These are phyloP conservation scores for Ganoderma resinaceum DNA, from an alignment of 1,284 basidiomycete genomes.

Conservation along the genomic window DNA sequence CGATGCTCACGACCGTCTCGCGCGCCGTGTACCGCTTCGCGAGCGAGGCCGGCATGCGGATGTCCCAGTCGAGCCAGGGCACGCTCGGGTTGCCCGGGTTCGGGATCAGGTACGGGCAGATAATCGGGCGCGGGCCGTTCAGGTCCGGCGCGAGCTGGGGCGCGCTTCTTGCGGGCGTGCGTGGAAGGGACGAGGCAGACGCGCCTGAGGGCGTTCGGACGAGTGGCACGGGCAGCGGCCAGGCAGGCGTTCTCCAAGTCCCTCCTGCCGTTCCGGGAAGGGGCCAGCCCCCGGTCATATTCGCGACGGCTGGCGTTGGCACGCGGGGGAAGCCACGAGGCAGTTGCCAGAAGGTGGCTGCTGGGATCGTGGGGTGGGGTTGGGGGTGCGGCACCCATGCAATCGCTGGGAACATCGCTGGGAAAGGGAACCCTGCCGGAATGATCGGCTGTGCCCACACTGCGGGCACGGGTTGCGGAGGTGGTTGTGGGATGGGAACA, in stretches of 20 bases:
- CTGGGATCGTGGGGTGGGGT: conserved; percentile 28
- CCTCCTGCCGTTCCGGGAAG: conserved; percentile 39
- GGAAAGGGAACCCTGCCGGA: conserved; percentile 8
- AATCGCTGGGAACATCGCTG: conserved; percentile 19
- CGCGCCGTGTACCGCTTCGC: conserved; percentile 44
- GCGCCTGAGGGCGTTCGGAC: background rate
- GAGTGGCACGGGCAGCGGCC: conserved; percentile 19
- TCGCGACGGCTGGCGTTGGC: conserved; percentile 11
- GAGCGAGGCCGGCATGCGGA: conserved; percentile 41
- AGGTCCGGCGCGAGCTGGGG: background rate
- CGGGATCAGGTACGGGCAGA: conserved; percentile 44
- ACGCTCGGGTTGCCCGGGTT: conserved; percentile 43
- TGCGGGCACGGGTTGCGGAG: conserved; percentile 9
- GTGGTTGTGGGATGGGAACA: background rate
- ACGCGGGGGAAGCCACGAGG: conserved; percentile 13
- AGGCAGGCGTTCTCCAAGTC: conserved; percentile 37
- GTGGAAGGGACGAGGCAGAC: background rate
- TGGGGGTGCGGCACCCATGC: conserved; percentile 43
- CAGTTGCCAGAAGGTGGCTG: conserved; percentile 27
- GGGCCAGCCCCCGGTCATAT: conserved; percentile 39
- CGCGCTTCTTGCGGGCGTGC: background rate
- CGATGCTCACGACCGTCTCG: conserved; percentile 30
- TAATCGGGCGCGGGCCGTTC: conserved; percentile 16
- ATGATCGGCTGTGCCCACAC: conserved; percentile 8
- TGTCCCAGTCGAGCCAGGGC: conserved; percentile 47